Evolutionary conservation across 768 basidiomycete species (phyloP).

Genomic region (Holtermannia corniformis): DNA sequence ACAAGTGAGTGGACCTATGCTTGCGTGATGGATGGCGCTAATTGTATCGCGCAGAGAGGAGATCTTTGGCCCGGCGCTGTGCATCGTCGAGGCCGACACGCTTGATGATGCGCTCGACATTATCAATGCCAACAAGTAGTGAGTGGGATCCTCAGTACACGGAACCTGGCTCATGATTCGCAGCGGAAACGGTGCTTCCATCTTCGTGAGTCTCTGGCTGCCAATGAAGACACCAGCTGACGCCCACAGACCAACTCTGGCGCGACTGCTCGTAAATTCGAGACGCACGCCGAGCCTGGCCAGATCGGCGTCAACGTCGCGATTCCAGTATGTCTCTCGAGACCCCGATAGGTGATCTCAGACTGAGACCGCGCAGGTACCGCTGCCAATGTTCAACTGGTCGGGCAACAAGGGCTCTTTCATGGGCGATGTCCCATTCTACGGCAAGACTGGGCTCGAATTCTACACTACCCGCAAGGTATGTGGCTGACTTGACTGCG

Average conservation of each 20-base stretch:
- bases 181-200: constrained; percentile 76
- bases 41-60: constrained; percentile 56
- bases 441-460: constrained; percentile 81
- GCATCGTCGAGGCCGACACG: constrained; percentile 65
- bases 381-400: constrained; percentile 87
- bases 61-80: constrained; percentile 86
- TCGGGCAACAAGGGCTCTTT: constrained; percentile 74
- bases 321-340: constrained; percentile 48
- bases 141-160: constrained; percentile 6
- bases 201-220: constrained; percentile 69
- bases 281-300: constrained; percentile 74
- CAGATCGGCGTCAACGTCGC: constrained; percentile 80
- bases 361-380: constrained; percentile 66
- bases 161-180: constrained; percentile 4
- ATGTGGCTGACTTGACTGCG: constrained; percentile 7
- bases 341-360: background rate
- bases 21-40: background rate
- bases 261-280: constrained; percentile 88
- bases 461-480: constrained; percentile 93
- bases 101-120: constrained; percentile 83
- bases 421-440: constrained; percentile 80
- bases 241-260: constrained; percentile 72
- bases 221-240: background rate
- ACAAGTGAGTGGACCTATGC: constrained; percentile 52
- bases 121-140: constrained; percentile 81